phyloP scores from a whole-genome alignment of 164 flowering plant genomes.

The Brasenia schreberi region DNA sequence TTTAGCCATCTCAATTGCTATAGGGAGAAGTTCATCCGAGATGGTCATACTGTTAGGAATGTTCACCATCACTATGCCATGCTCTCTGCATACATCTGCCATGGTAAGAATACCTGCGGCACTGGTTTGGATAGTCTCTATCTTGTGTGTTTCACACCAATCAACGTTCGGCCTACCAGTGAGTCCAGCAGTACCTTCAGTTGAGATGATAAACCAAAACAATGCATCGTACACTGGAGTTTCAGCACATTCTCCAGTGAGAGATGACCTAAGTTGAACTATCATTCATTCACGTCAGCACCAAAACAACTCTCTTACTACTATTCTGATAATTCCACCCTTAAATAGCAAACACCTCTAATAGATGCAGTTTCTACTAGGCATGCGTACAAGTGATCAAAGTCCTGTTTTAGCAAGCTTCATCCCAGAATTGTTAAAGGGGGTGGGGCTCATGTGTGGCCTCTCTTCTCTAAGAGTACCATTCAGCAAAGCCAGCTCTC shows the following conservation, averaged over 20 bases:
- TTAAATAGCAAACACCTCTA: not conserved
- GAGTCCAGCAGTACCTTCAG: not conserved
- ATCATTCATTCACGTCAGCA: not conserved
- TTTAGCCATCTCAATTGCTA: too few species aligned
- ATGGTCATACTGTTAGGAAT: too few species aligned
- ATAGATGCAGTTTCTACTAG: not conserved
- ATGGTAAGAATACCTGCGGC: conserved; percentile 15
- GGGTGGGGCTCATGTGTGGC: conserved; percentile 69
- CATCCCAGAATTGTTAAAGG: conserved; percentile 88
- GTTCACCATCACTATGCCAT: conserved; percentile 6
- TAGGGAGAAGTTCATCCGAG: too few species aligned
- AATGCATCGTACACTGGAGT: not conserved
- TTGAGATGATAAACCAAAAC: not conserved
- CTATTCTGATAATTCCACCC: not conserved
- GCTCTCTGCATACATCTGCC: conserved; percentile 14
- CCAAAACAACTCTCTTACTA: not conserved
- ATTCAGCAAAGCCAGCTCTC: conserved; percentile 89
- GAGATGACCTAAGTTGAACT: not conserved
- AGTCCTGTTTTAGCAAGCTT: conserved; percentile 90
- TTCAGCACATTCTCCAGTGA: not conserved
- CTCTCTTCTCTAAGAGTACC: conserved; percentile 89
- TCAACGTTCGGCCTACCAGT: conserved; percentile 12
- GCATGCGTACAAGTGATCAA: conserved; percentile 15
- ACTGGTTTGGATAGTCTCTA: conserved; percentile 17
- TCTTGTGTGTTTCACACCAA: conserved; percentile 18